A percentile compares a stretch with the other conserved stretches of the same genome.
These are phyloP conservation scores for Neofusicoccum ribis DNA, from an alignment of 2,329 filamentous ascomycete genomes.

Conservation along the genomic window DNA sequence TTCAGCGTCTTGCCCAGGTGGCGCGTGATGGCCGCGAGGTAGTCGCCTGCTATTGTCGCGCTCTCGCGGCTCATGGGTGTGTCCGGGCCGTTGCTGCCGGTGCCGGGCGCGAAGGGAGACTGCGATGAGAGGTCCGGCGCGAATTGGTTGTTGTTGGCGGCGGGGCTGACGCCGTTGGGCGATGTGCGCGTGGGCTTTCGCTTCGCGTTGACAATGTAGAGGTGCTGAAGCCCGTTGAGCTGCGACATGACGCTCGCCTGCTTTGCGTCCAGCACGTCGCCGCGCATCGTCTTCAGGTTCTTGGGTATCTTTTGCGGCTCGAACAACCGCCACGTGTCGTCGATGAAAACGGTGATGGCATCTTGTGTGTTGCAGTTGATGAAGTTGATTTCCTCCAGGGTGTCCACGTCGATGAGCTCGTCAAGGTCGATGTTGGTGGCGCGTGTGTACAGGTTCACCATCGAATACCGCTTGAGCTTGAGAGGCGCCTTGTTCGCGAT, in stretches of 20 bases:
- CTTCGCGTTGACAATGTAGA: slow-evolving; percentile 53
- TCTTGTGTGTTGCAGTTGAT: slow-evolving; percentile 46
- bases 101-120: slow-evolving; percentile 24
- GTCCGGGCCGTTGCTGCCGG: not conserved
- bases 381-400: slow-evolving; percentile 52
- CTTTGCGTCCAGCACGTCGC: slow-evolving; percentile 51
- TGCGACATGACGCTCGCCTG: slow-evolving; percentile 45
- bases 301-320: slow-evolving; percentile 28
- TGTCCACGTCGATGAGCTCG: slow-evolving; percentile 42
- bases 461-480: slow-evolving; percentile 50
- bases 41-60: slow-evolving; percentile 40
- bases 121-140: slow-evolving; percentile 24
- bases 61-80: slow-evolving; percentile 12
- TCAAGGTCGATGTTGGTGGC: slow-evolving; percentile 52
- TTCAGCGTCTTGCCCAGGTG: slow-evolving; percentile 54
- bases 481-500: slow-evolving; percentile 49
- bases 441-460: slow-evolving; percentile 61
- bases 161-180: slow-evolving; percentile 21
- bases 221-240: slow-evolving; percentile 48
- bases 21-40: slow-evolving; percentile 52
- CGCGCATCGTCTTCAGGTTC: slow-evolving; percentile 49
- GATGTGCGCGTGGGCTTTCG: slow-evolving; percentile 26
- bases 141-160: slow-evolving; percentile 29
- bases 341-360: slow-evolving; percentile 54
- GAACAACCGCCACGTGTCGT: slow-evolving; percentile 53